These are phyloP conservation scores for Coemansia sp. DNA, from an alignment of 192 early-diverging fungal species.

Conservation along the genomic window DNA sequence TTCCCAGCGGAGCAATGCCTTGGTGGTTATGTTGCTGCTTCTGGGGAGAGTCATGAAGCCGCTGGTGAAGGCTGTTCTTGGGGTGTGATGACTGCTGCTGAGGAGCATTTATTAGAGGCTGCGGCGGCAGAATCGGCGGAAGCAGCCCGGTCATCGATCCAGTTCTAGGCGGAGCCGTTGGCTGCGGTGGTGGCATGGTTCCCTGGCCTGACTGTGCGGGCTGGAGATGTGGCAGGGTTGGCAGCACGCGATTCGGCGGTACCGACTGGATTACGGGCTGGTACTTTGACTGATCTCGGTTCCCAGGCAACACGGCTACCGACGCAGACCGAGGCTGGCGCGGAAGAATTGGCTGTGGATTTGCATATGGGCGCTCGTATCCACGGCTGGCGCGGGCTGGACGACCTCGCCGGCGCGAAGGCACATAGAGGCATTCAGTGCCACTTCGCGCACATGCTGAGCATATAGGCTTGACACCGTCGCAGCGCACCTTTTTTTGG, in stretches of 20 bases:
- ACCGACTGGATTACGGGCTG: constrained; percentile 11
- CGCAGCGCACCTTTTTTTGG: constrained; percentile 54
- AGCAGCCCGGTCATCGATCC: constrained; percentile 14
- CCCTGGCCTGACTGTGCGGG: constrained; percentile 43
- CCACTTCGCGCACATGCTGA: constrained; percentile 41
- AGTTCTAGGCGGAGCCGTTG: constrained; percentile 18
- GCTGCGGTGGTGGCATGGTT: constrained; percentile 45
- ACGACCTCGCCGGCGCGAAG: constrained; percentile 47
- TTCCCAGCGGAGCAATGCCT: constrained; percentile 38
- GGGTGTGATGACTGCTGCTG: constrained; percentile 14
- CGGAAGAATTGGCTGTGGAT: constrained; percentile 51
- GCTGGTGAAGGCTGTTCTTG: constrained; percentile 12
- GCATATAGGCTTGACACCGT: constrained; percentile 51
- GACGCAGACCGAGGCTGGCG: constrained; percentile 28
- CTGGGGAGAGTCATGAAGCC: constrained; percentile 9
- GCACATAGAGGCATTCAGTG: constrained; percentile 50
- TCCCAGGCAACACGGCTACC: constrained; percentile 5
- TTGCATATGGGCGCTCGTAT: constrained; percentile 48
- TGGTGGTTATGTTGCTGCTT: constrained; percentile 21
- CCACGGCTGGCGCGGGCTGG: constrained; percentile 49
- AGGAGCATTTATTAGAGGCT: neutral
- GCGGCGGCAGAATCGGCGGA: constrained; percentile 33
- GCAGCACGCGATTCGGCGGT: constrained; percentile 28
- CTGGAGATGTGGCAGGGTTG: constrained; percentile 47
- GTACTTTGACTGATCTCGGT: constrained; percentile 20